Conservation (phyloP, 495 filamentous ascomycete species). For the Trichocladium uniseriatum region DNA sequence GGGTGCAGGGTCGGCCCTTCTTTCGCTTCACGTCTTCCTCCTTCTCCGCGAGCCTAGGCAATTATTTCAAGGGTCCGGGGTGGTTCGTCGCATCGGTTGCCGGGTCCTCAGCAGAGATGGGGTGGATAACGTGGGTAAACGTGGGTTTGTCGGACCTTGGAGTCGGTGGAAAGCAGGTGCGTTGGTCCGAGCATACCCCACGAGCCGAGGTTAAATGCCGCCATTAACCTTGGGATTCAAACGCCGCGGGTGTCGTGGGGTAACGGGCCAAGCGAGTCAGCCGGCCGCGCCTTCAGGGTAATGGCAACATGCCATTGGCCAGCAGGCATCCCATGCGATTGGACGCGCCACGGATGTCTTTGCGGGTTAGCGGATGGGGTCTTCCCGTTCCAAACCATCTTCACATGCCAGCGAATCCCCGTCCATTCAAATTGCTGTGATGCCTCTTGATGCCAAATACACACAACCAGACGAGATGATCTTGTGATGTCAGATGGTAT, state of each 20-base stretch:
- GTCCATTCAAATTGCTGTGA: not conserved
- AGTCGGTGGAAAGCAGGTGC: not conserved
- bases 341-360: conserved; percentile 6
- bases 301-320: not conserved
- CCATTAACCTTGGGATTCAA: conserved; percentile 15
- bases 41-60: conserved; percentile 19
- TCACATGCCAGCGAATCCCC: conserved; percentile 17
- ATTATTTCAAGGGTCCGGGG: conserved; percentile 5
- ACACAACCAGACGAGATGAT: too few relatives aligned
- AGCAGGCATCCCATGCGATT: not conserved
- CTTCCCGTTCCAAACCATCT: not conserved
- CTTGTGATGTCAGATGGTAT: too few relatives aligned
- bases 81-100: conserved; percentile 2
- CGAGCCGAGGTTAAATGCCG: conserved; percentile 29
- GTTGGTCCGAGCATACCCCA: conserved; percentile 19
- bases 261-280: conserved; percentile 12
- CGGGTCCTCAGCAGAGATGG: too few relatives aligned
- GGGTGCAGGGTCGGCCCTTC: conserved; percentile 9
- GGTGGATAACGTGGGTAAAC: too few relatives aligned
- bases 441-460: not conserved
- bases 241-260: conserved; percentile 11
- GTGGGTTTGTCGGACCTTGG: not conserved
- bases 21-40: not conserved
- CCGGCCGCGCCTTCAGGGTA: not conserved
- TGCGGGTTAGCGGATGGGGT: conserved; percentile 18